Evolutionary conservation across 805 yeast species (phyloP), one percentile per base, ranked within the genome.

Genomic region (Pichia manshurica): DNA sequence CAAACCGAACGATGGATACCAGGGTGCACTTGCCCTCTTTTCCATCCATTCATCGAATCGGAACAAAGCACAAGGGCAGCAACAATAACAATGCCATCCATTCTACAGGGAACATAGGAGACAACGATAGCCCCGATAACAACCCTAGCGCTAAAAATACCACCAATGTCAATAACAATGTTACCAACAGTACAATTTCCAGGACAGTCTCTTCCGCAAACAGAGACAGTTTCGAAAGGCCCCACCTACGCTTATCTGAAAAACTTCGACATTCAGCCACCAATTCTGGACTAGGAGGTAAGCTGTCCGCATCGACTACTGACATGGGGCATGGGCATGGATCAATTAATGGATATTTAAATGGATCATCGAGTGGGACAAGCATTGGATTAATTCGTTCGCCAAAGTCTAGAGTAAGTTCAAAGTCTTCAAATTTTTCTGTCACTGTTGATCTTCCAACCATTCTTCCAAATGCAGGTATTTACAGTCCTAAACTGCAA

Each of bases 371-470:
- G 15, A 39, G 39, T 35, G 13, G 20, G 10, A 25, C 29, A 25
- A 25, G 10, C 10, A 25, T 25, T 25, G 29, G 29, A 10, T 25
- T 25, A 25, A 7, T 25, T 25, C 29, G 22, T n/a, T 20, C 44
- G 5, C 22, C 44, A 12, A 41, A 41, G 33, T 23, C 20, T n/a
- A 22, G 23, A 31, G 28, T 29, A 22, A 21, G 17, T 19, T 29
- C 45, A 36, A 37, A 32, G 28, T 32, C 45, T 16, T 44, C 42
- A 17, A 19, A 19, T 17, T 12, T 35, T 16, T 35, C 46, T 29
- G 29, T 46, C 13, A 36, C 50, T 17, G 50, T 47, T 22, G 46
- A 42, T 39, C 22, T 47, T 10, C 50, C 50, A 5, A 47, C 50
- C 2, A 32, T 47, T n/a, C 42, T 45, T 13, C 50, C 50, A 32